Evolutionary conservation across 352 stramenopile species (phyloP).

Genomic region (Phytophthora syringae): DNA sequence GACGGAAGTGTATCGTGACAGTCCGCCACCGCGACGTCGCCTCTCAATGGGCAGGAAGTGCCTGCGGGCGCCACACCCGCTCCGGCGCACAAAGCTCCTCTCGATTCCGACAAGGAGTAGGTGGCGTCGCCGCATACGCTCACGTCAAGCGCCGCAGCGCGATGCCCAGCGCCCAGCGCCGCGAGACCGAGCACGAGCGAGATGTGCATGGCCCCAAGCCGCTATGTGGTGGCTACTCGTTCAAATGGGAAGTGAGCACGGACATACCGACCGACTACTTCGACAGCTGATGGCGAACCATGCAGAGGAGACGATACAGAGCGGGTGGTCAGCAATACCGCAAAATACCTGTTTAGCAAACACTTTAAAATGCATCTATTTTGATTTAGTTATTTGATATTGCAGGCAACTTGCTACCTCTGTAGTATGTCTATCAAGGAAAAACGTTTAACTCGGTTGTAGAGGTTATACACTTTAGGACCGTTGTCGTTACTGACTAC

Average conservation of each 20-base stretch:
- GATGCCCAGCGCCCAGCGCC: background rate
- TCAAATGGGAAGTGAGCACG: slow-evolving; percentile 17
- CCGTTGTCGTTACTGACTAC: too few species aligned
- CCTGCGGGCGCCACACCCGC: slow-evolving; percentile 33
- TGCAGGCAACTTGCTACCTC: too few species aligned
- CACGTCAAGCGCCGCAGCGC: slow-evolving; percentile 29
- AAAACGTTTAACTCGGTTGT: too few species aligned
- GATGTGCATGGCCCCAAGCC: slow-evolving; percentile 13
- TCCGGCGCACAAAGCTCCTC: slow-evolving; percentile 29
- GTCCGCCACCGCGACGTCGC: slow-evolving; percentile 42
- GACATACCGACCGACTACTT: too few species aligned
- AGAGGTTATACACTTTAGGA: too few species aligned
- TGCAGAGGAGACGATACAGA: too few species aligned
- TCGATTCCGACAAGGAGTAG: slow-evolving; percentile 32
- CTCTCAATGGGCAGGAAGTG: slow-evolving; percentile 51
- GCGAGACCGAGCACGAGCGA: slow-evolving; percentile 14
- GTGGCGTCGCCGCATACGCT: slow-evolving; percentile 56
- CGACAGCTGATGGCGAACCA: background rate
- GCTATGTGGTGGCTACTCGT: background rate
- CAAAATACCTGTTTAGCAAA: too few species aligned
- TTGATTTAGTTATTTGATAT: too few species aligned
- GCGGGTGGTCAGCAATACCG: too few species aligned
- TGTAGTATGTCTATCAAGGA: too few species aligned
- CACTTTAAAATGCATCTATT: too few species aligned
- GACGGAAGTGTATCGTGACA: slow-evolving; percentile 55